Evolutionary conservation across 768 basidiomycete species (phyloP).

Genomic region (Leccinellum rugosiceps): DNA sequence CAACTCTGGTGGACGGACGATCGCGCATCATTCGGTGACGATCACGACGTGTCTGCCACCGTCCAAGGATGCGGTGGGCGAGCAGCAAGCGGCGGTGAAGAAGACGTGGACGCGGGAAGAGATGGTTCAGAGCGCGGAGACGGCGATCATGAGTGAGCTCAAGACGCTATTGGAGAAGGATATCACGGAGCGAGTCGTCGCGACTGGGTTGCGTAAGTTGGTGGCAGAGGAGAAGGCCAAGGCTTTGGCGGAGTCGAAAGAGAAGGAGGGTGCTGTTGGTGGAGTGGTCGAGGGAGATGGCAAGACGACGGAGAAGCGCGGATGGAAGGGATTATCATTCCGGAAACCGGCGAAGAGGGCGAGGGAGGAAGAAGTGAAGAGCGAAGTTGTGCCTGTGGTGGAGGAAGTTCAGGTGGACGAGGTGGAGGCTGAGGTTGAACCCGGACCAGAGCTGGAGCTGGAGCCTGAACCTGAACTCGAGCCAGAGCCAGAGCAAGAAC

Average conservation of each 20-base stretch:
- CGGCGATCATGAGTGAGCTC: conserved; percentile 57
- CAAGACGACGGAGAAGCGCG: conserved; percentile 44
- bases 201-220: conserved; percentile 48
- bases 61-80: conserved; percentile 31
- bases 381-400: conserved; percentile 11
- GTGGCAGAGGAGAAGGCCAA: conserved; percentile 52
- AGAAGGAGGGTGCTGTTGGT: conserved; percentile 16
- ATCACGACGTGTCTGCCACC: conserved; percentile 44
- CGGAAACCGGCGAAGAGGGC: conserved; percentile 40
- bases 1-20: conserved; percentile 44
- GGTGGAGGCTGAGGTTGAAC: conserved; percentile 32
- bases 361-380: conserved; percentile 34
- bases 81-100: conserved; percentile 33
- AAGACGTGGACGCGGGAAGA: conserved; percentile 51
- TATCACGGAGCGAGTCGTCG: conserved; percentile 58
- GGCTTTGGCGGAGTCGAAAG: conserved; percentile 21
- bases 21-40: conserved; percentile 58
- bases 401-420: conserved; percentile 27
- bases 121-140: conserved; percentile 52
- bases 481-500: conserved; percentile 28
- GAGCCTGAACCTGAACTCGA: not conserved
- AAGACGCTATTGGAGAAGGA: conserved; percentile 57
- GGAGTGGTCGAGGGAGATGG: conserved; percentile 39
- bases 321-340: conserved; percentile 45
- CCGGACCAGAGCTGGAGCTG: conserved; percentile 23